Evolutionary conservation across 1,284 basidiomycete genomes (phyloP).

Genomic region (Mycena sp.): DNA sequence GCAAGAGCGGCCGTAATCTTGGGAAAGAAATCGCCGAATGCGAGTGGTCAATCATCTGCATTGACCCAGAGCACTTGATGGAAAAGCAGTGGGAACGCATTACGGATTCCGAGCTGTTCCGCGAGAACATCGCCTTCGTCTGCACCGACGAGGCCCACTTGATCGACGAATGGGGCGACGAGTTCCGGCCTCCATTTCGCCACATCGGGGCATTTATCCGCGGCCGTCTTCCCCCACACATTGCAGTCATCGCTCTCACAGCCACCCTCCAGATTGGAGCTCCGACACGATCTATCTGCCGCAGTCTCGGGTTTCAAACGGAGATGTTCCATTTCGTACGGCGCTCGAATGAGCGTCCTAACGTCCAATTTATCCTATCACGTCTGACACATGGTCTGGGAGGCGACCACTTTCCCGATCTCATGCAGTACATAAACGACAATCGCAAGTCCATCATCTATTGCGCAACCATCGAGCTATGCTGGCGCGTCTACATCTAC

Average conservation of each 20-base stretch:
- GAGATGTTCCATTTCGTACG: slow-evolving; percentile 11
- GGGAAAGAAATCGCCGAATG: not conserved
- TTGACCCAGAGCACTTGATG: slow-evolving; percentile 11
- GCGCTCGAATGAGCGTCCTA: slow-evolving; percentile 21
- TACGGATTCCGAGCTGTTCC: slow-evolving; percentile 12
- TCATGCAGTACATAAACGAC: slow-evolving; percentile 5
- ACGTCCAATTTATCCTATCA: not conserved
- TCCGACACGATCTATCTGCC: slow-evolving; percentile 1
- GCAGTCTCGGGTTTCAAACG: slow-evolving; percentile 16
- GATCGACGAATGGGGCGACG: not conserved
- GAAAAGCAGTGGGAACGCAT: slow-evolving; percentile 13
- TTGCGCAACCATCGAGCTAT: slow-evolving; percentile 9
- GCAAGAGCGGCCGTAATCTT: not conserved
- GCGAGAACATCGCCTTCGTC: slow-evolving; percentile 20
- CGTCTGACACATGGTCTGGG: not conserved
- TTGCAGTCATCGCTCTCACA: slow-evolving; percentile 24
- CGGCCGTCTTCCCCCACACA: slow-evolving; percentile 18
- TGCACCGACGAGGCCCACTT: slow-evolving; percentile 30
- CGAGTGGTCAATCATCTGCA: not conserved
- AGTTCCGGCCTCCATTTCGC: slow-evolving; percentile 20
- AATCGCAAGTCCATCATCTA: slow-evolving; percentile 9
- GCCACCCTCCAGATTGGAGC: slow-evolving; percentile 25
- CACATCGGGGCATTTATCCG: slow-evolving; percentile 26
- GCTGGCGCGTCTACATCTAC: slow-evolving; percentile 15
- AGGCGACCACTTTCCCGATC: not conserved